A percentile compares a stretch with the other conserved stretches of the same genome.
These are phyloP conservation scores for Verticillium dahliae DNA, from an alignment of 2,329 filamentous ascomycete genomes.

Conservation along the genomic window DNA sequence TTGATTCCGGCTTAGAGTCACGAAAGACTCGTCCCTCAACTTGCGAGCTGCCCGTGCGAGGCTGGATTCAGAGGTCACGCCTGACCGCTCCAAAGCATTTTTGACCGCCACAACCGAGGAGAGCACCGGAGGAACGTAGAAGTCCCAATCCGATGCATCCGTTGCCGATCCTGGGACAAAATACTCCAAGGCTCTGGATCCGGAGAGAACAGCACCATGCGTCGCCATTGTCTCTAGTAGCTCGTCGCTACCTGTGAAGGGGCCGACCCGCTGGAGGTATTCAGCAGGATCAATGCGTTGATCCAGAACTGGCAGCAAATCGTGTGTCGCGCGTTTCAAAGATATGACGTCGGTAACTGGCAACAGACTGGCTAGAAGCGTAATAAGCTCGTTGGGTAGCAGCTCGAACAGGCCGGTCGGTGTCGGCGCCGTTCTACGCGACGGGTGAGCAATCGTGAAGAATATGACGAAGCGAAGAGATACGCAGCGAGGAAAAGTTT, in stretches of 20 bases:
- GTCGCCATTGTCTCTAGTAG: neutral
- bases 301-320: neutral
- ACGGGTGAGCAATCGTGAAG: no score
- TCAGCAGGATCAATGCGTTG: neutral
- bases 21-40: neutral
- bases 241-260: neutral
- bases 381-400: no score
- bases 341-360: neutral
- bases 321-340: neutral
- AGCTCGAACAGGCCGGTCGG: no score
- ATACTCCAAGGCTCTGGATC: neutral
- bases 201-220: neutral
- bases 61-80: neutral
- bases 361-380: no score
- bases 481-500: no score
- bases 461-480: no score
- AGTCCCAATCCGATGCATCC: neutral
- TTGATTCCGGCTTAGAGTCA: neutral
- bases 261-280: neutral
- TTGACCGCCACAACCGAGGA: neutral
- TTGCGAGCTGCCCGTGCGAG: neutral
- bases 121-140: neutral
- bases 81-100: neutral
- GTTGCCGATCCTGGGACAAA: no score
- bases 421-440: no score